phyloP scores from a whole-genome alignment of 2,329 filamentous ascomycete species.

The Chrysoporthe puriensis region DNA sequence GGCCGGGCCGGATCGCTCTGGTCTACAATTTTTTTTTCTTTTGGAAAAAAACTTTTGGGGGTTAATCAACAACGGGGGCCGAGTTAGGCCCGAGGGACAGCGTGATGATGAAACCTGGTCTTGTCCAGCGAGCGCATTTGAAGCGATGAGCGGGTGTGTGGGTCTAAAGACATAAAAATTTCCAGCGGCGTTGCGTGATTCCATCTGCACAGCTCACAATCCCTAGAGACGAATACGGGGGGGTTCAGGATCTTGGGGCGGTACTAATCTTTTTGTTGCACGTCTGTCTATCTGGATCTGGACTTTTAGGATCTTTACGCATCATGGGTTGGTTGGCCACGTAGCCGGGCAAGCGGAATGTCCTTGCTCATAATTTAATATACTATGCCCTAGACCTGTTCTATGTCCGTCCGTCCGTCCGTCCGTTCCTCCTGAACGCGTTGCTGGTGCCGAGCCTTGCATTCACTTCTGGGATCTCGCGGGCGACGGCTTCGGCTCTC shows the following conservation, averaged over 20 bases:
- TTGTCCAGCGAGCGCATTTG: conserved; percentile 10
- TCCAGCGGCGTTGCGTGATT: conserved; percentile 19
- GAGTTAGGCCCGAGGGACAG: not conserved
- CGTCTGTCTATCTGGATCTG: conserved; percentile 4
- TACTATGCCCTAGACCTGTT: not conserved
- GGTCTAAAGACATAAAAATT: not conserved
- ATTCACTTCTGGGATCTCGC: not conserved
- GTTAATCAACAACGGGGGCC: not conserved
- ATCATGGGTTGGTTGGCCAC: conserved; percentile 4
- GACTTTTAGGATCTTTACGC: conserved; percentile 8
- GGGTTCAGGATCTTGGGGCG: conserved; percentile 12
- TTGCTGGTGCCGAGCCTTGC: not conserved
- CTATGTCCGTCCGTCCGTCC: no score
- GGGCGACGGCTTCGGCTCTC: not conserved
- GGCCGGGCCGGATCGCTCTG: no score
- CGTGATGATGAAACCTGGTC: not conserved
- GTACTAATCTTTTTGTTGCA: conserved; percentile 14
- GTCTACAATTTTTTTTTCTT: not conserved
- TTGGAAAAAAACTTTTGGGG: not conserved
- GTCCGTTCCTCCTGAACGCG: not conserved
- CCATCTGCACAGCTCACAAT: conserved; percentile 8
- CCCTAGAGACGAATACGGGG: conserved; percentile 2
- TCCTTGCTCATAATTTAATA: conserved; percentile 22
- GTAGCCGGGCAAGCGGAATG: conserved; percentile 10
- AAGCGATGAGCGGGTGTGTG: not conserved